Evolutionary conservation across 495 filamentous ascomycete genomes (phyloP).

Genomic region (Xylaria scruposa): DNA sequence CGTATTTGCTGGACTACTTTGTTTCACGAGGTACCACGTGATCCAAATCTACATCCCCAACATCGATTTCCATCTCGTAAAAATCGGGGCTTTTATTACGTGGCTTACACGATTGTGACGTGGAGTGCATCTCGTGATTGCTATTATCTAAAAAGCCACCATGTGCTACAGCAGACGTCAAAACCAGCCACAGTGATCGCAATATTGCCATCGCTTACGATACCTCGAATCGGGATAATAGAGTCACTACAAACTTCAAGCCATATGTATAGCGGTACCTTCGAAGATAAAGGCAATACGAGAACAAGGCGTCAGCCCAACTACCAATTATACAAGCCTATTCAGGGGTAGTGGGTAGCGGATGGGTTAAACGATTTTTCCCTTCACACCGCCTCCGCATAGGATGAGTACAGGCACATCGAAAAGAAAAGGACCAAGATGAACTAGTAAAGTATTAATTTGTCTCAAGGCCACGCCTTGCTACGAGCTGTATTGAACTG

Average conservation of each 20-base stretch:
- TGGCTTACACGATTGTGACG: not conserved
- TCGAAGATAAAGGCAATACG: not conserved
- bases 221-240: not conserved
- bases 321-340: too few relatives aligned
- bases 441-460: slow-evolving; percentile 9
- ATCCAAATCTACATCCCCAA: not conserved
- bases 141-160: not conserved
- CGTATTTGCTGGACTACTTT: not conserved
- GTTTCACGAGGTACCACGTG: not conserved
- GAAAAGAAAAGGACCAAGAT: not conserved
- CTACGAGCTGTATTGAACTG: not conserved
- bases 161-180: not conserved
- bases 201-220: not conserved
- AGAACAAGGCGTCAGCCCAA: too few relatives aligned
- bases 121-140: not conserved
- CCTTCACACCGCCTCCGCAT: too few relatives aligned
- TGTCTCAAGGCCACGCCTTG: not conserved
- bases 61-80: not conserved
- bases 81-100: not conserved
- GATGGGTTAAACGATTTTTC: too few relatives aligned
- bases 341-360: too few relatives aligned
- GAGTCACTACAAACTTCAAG: not conserved
- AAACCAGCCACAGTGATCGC: not conserved
- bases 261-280: not conserved
- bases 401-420: not conserved